Conservation (phyloP, 2,329 filamentous ascomycete species). For the Orbilia quercus region DNA sequence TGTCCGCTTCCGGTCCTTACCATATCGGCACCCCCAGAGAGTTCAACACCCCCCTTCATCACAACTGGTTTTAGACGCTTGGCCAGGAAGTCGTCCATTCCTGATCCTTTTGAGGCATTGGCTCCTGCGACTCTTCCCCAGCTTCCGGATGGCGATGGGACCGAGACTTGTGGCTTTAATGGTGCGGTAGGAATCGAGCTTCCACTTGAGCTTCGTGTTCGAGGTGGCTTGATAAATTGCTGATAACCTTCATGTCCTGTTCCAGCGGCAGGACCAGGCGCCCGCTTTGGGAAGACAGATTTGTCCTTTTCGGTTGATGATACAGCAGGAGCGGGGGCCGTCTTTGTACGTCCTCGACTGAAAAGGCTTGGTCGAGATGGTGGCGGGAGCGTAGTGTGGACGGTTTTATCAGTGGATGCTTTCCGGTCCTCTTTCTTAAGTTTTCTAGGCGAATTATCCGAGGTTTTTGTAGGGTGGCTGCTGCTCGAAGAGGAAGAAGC, state of each 20-base stretch:
- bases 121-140: slow-evolving; percentile 63
- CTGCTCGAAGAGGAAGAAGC: slow-evolving; percentile 13
- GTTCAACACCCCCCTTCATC: slow-evolving; percentile 65
- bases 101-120: slow-evolving; percentile 63
- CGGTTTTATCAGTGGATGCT: slow-evolving; percentile 15
- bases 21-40: slow-evolving; percentile 62
- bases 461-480: slow-evolving; percentile 15
- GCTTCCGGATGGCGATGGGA: slow-evolving; percentile 43
- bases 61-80: slow-evolving; percentile 67
- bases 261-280: slow-evolving; percentile 81
- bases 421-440: slow-evolving; percentile 52
- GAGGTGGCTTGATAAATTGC: slow-evolving; percentile 37
- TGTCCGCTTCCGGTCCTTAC: slow-evolving; percentile 63
- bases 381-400: slow-evolving; percentile 4
- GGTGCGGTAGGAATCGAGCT: slow-evolving; percentile 43
- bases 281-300: slow-evolving; percentile 3
- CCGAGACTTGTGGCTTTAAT: slow-evolving; percentile 21
- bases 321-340: slow-evolving; percentile 29
- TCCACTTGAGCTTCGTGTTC: slow-evolving; percentile 46
- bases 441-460: slow-evolving; percentile 41
- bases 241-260: slow-evolving; percentile 88
- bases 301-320: slow-evolving; percentile 39
- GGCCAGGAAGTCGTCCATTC: slow-evolving; percentile 66
- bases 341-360: slow-evolving; percentile 38
- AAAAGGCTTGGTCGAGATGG: slow-evolving; percentile 45